Conservation (phyloP, 306 rosid species). For the Gastrolobium villosum region DNA sequence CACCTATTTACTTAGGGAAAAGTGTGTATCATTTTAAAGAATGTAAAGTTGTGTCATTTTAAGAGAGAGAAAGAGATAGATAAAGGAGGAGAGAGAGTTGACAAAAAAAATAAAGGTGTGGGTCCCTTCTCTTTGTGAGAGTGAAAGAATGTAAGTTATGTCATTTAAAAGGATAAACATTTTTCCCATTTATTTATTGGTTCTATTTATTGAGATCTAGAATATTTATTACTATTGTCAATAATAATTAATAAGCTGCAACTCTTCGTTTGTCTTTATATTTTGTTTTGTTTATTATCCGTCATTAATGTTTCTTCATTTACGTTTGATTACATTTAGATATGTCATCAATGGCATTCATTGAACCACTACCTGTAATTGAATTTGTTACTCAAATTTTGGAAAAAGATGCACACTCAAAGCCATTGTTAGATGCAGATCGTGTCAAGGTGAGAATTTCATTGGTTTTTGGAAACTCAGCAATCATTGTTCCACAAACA, state of each 20-base stretch:
- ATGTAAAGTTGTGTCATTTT: too few species aligned
- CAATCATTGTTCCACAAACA: constrained; percentile 9
- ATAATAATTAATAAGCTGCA: constrained; percentile 20
- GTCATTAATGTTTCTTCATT: constrained; percentile 1
- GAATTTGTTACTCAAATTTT: constrained; percentile 66
- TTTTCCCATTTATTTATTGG: not conserved
- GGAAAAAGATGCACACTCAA: constrained; percentile 61
- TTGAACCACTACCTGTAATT: constrained; percentile 67
- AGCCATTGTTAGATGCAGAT: constrained; percentile 61
- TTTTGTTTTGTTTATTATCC: not conserved
- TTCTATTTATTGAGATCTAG: not conserved
- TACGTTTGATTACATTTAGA: constrained; percentile 44
- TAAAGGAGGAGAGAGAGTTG: too few species aligned
- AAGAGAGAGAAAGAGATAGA: too few species aligned
- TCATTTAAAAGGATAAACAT: too few species aligned
- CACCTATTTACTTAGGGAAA: not conserved
- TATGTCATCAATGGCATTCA: constrained; percentile 67
- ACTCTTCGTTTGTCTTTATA: not conserved
- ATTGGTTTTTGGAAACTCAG: constrained; percentile 16
- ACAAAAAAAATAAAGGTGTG: too few species aligned
- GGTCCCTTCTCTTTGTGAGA: too few species aligned
- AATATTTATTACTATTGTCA: not conserved
- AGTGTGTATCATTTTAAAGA: too few species aligned
- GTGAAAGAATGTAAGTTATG: too few species aligned
- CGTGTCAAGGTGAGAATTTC: constrained; percentile 57